A percentile compares a stretch with the other conserved stretches of the same genome.
Evolutionary conservation across 176 grass and related monocot species (phyloP).

Genomic region (Carex myosuroides): DNA sequence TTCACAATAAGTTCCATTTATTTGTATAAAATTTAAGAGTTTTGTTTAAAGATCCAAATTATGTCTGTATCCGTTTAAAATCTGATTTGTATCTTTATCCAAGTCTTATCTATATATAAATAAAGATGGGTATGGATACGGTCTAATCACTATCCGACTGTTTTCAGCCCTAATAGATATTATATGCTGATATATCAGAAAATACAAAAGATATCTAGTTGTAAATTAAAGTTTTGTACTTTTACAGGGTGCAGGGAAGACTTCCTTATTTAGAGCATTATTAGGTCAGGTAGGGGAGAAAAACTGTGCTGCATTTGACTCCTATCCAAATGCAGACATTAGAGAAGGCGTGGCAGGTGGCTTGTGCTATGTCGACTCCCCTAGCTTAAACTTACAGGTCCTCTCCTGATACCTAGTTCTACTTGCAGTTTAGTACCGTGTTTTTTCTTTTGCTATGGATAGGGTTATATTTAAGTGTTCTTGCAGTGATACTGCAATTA

Average conservation of each 20-base stretch:
- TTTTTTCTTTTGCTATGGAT: background rate
- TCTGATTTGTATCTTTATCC: background rate
- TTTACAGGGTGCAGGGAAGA: conserved; percentile 82
- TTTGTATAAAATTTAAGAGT: conserved; percentile 5
- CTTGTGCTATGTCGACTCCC: conserved; percentile 70
- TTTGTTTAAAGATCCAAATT: background rate
- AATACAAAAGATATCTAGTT: background rate
- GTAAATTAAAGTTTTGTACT: conserved; percentile 27
- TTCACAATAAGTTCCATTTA: conserved; percentile 26
- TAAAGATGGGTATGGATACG: background rate
- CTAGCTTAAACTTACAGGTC: conserved; percentile 46
- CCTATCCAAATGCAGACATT: conserved; percentile 47
- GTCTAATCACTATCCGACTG: background rate
- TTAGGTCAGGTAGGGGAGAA: conserved; percentile 51
- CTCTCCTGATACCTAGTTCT: background rate
- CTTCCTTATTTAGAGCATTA: conserved; percentile 72
- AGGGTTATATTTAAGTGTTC: background rate
- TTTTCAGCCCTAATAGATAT: background rate
- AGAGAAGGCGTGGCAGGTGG: conserved; percentile 57
- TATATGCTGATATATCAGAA: background rate
- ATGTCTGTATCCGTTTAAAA: background rate
- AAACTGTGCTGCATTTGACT: conserved; percentile 43
- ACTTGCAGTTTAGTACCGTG: background rate
- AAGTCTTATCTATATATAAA: background rate
- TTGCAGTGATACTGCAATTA: background rate